These are phyloP conservation scores for Chytriomyces sp. DNA, from an alignment of 192 early-diverging fungal genomes.

Conservation along the genomic window DNA sequence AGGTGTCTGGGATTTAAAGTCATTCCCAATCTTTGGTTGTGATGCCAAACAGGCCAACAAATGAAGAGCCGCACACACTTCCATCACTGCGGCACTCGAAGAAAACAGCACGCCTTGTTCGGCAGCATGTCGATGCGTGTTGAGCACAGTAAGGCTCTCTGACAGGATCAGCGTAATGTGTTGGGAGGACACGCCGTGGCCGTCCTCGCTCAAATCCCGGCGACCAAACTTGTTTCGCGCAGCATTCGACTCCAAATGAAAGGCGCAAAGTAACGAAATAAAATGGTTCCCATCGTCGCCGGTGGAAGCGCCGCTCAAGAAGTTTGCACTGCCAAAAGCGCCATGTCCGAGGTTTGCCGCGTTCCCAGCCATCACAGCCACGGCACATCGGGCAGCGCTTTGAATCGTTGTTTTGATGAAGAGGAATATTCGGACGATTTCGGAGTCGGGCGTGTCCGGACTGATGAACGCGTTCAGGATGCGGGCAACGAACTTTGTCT, in stretches of 20 bases:
- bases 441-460: constrained; percentile 34
- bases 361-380: background rate
- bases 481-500: constrained; percentile 40
- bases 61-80: constrained; percentile 48
- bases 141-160: constrained; percentile 53
- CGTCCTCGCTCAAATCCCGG: background rate
- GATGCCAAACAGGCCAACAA: constrained; percentile 33
- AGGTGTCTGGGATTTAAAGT: background rate
- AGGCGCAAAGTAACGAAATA: constrained; percentile 36
- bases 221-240: background rate
- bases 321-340: constrained; percentile 1
- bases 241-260: constrained; percentile 5
- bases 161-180: constrained; percentile 44
- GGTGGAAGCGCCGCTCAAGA: background rate
- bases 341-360: background rate
- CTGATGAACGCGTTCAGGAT: constrained; percentile 44
- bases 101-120: constrained; percentile 13
- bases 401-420: constrained; percentile 35
- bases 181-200: constrained; percentile 15
- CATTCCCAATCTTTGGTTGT: background rate
- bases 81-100: constrained; percentile 21
- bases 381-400: background rate
- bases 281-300: constrained; percentile 28
- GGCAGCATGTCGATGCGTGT: constrained; percentile 39
- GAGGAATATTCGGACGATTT: constrained; percentile 39